Conservation (phyloP, 495 filamentous ascomycete species). For the Tricharina praecox region DNA sequence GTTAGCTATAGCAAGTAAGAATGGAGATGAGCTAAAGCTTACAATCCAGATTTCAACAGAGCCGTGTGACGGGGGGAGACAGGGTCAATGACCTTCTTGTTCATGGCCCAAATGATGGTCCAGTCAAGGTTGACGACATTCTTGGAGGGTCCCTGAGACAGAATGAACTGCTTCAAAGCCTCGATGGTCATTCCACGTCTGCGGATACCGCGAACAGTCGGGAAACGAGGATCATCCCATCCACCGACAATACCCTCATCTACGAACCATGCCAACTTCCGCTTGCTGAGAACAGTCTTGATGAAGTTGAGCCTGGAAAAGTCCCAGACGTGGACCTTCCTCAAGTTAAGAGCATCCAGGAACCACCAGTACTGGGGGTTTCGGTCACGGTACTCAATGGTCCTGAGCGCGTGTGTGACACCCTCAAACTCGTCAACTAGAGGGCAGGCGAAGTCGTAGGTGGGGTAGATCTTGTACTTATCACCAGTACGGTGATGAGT, state of each 20-base stretch:
- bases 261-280: constrained; percentile 88
- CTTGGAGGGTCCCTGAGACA: constrained; percentile 77
- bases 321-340: constrained; percentile 89
- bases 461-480: constrained; percentile 90
- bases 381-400: constrained; percentile 92
- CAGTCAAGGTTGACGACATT: constrained; percentile 86
- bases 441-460: constrained; percentile 87
- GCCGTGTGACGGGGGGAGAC: constrained; percentile 73
- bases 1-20: not conserved
- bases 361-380: constrained; percentile 98
- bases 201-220: constrained; percentile 74
- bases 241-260: constrained; percentile 72
- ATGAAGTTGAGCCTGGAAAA: constrained; percentile 96
- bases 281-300: constrained; percentile 75
- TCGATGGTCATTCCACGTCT: constrained; percentile 82
- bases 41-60: constrained; percentile 39
- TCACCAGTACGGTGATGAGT: constrained; percentile 77
- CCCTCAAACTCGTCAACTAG: constrained; percentile 81
- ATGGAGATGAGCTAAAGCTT: not conserved
- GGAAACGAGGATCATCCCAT: constrained; percentile 93
- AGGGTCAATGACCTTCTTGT: constrained; percentile 91
- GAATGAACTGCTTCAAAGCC: constrained; percentile 77
- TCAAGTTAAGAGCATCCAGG: constrained; percentile 65
- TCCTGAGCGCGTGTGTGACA: constrained; percentile 85
- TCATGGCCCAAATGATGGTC: constrained; percentile 80